A percentile compares a stretch with the other conserved stretches of the same genome.
Evolutionary conservation across 2,329 filamentous ascomycete genomes (phyloP).

Genomic region (Penicillium sp.): DNA sequence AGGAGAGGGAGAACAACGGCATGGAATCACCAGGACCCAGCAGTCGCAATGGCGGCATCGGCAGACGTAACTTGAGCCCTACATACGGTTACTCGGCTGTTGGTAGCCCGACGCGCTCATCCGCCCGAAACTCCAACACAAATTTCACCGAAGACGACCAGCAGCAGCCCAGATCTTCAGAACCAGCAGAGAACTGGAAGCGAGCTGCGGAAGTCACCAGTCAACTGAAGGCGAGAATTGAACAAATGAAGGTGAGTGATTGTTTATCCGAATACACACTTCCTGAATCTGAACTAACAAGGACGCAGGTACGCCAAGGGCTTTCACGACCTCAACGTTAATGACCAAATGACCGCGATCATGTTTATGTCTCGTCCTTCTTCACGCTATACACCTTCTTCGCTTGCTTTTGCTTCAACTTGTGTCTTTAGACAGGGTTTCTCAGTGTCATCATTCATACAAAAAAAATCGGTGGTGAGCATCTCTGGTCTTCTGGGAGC

Average conservation of each 20-base stretch:
- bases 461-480: conserved; percentile 7
- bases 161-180: conserved; percentile 36
- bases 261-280: neutral
- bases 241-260: conserved; percentile 79
- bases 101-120: conserved; percentile 39
- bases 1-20: conserved; percentile 70
- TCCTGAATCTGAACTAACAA: neutral
- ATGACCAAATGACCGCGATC: conserved; percentile 29
- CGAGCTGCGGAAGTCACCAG: conserved; percentile 95
- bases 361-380: conserved; percentile 19
- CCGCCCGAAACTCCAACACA: conserved; percentile 31
- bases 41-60: conserved; percentile 32
- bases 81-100: conserved; percentile 39
- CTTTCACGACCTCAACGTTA: conserved; percentile 41
- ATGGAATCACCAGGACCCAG: conserved; percentile 37
- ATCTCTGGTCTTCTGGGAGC: conserved; percentile 18
- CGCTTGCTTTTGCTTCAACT: conserved; percentile 12
- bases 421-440: conserved; percentile 15
- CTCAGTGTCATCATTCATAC: conserved; percentile 9
- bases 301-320: conserved; percentile 43
- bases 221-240: conserved; percentile 93
- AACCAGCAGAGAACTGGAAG: conserved; percentile 89
- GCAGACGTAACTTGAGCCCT: conserved; percentile 46
- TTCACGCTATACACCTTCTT: conserved; percentile 12
- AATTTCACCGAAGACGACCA: conserved; percentile 38